These are phyloP conservation scores for Xylaria polymorpha DNA, from an alignment of 2,329 filamentous ascomycete species.

Conservation along the genomic window DNA sequence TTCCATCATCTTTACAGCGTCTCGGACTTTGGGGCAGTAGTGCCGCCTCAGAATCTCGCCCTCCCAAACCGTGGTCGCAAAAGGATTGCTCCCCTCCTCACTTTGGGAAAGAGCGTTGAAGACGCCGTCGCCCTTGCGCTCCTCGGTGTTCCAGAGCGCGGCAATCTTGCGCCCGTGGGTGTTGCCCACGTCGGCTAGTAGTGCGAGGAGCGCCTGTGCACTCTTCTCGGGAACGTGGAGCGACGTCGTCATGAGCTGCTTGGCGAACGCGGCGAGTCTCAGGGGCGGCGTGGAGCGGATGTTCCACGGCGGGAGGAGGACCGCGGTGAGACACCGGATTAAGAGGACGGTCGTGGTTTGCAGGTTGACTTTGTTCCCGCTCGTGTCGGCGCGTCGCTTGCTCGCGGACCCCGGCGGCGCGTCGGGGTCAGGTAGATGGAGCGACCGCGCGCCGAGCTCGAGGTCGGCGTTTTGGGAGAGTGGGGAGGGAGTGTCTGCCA, in stretches of 20 bases:
- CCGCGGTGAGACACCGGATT: slow-evolving; percentile 83
- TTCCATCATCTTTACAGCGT: slow-evolving; percentile 76
- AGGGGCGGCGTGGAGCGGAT: slow-evolving; percentile 81
- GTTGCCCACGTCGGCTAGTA: slow-evolving; percentile 82
- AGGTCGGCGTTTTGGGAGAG: slow-evolving; percentile 87
- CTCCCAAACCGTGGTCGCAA: slow-evolving; percentile 92
- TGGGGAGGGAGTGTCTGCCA: slow-evolving; percentile 84
- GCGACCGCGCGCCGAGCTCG: slow-evolving; percentile 79
- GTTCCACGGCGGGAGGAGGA: slow-evolving; percentile 80
- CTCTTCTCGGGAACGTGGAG: slow-evolving; percentile 94
- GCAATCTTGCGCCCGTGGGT: slow-evolving; percentile 84
- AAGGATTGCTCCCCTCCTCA: slow-evolving; percentile 89
- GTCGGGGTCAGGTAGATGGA: slow-evolving; percentile 76
- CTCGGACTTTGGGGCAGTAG: slow-evolving; percentile 86
- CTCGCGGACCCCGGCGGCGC: slow-evolving; percentile 53
- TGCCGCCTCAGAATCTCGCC: slow-evolving; percentile 87
- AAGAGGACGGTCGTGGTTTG: slow-evolving; percentile 95
- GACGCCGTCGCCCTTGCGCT: slow-evolving; percentile 88
- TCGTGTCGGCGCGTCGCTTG: slow-evolving; percentile 56
- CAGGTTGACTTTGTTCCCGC: slow-evolving; percentile 83
- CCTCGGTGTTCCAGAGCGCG: slow-evolving; percentile 93
- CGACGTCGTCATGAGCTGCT: slow-evolving; percentile 84
- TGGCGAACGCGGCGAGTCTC: slow-evolving; percentile 90
- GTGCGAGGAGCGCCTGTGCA: slow-evolving; percentile 78
- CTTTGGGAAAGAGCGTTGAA: slow-evolving; percentile 79